Base-by-base conservation (phyloP, 805 yeast species). In the Kluyveromyces aestuarii region DNA sequence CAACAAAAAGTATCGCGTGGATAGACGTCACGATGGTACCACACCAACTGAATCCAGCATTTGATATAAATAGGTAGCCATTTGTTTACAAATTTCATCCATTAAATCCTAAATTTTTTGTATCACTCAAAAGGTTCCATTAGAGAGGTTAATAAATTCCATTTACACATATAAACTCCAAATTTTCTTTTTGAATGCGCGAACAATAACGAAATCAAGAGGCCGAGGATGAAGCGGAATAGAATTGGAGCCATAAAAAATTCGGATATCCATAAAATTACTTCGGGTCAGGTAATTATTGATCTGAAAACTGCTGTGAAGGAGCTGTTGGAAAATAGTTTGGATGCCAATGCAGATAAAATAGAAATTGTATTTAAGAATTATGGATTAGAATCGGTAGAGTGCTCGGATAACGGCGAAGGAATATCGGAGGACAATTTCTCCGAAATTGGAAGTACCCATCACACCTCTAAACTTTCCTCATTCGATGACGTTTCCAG, bases 211-310 rank as follows among this genome's bases (percentile, higher is more conserved):
- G 8, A 30, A 11, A 30, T 5, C 14, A 5, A 30, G 14, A 30
- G 14, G 11, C 35, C 14, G 11, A 13, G 4, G 14, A 30, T 30
- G 35, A 30, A 30, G 35, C 25, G 48, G 57, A 38, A 51, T 37
- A 52, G 49, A 44, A 66, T 72, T 14, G 50, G 58, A 35, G 70
- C 71, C 6, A 77, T 81, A 27, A 71, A 70, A 36, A 53, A 54
- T 1, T 55, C 57, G 9, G 95, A 90, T 55, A 74, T 89, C 7
- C 87, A 85, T 54, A 72, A 75, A 50, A 79, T 91, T 49, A 88
- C 96, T 0, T 87, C 97, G 0, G 96, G 96, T 0, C 99, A 93
- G 63, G 98, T 93, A 13, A 85, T 93, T 11, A 77, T 82, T 6
- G 96, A 87, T 56, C 66, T 93, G 40, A 72, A 79, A 0, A 80